Base-by-base conservation (phyloP, 1,284 basidiomycete genomes). In the Athelia psychrophila region DNA sequence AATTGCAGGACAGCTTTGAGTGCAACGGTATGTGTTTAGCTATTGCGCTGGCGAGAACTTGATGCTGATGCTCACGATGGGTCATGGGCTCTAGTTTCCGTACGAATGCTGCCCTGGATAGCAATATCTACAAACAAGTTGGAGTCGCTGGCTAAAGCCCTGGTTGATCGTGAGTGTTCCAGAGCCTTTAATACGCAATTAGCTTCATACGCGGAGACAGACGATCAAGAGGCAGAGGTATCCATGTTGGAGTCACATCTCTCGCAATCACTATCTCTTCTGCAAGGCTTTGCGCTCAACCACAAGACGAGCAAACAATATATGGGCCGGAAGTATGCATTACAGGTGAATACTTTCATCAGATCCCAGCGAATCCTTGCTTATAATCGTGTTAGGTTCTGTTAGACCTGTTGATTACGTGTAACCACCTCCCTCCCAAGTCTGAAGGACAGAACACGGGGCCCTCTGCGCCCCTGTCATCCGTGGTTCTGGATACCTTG, bases 201-300 rank as follows among this genome's bases (percentile, higher is more conserved):
- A 38, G 23, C 51, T 47, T 48, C 45, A 44, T 33, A 27, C 18
- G 46, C 9, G 49, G 5, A 30, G 45, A 46, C 47, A 78, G 79
- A 70, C 24, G 75, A 77, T 24, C 70, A 67, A 38, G 72, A 75
- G 50, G 60, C 66, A 6, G 79, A 84, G 48, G 70, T 74, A 2
- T 61, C 71, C 30, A 65, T 60, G 13, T 50, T 84, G 12, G 68
- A 77, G 3, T 67, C 72, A 0, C 82, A 86, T 51, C 63, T 89
- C 22, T 68, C 75, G 0, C 79, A 81, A 53, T 71, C 81, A 0
- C 72, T 94, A 9, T 81, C 78, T 0, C 71, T 94, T 19, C 72
- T 95, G 6, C 93, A 95, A 69, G 93, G 93, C 2, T 73, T 93
- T n/a, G 78, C 78, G 9, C 74, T 95, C 30, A 78, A 86, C 22